phyloP scores from a whole-genome alignment of 2,329 filamentous ascomycete species.

The Elsinoe australis region DNA sequence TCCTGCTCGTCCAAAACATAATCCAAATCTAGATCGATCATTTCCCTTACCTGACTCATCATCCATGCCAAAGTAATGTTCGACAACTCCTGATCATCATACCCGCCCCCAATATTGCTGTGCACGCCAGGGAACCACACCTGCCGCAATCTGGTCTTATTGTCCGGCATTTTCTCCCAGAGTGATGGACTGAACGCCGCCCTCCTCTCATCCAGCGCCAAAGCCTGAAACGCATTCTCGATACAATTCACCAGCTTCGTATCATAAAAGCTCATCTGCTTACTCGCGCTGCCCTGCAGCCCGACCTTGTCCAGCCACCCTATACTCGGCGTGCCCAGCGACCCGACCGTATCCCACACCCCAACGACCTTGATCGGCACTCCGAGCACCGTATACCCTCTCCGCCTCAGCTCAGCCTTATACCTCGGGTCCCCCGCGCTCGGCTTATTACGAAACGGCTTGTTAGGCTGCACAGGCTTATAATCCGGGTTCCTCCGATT shows the following conservation, averaged over 20 bases:
- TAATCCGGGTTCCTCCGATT: conserved; percentile 39
- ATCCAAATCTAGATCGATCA: conserved; percentile 41
- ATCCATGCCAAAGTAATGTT: conserved; percentile 52
- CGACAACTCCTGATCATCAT: conserved; percentile 40
- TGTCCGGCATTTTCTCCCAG: conserved; percentile 38
- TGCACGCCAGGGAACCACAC: conserved; percentile 45
- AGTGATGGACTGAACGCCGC: conserved; percentile 40
- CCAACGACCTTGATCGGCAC: conserved; percentile 37
- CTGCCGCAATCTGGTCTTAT: conserved; percentile 39
- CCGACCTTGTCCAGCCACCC: conserved; percentile 33
- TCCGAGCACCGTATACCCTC: conserved; percentile 29
- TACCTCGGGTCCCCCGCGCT: conserved; percentile 38
- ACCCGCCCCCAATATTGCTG: conserved; percentile 40
- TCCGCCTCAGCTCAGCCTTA: conserved; percentile 33
- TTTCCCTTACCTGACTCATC: conserved; percentile 45
- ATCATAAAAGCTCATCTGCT: conserved; percentile 42
- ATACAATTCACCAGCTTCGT: conserved; percentile 37
- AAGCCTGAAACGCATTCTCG: conserved; percentile 45
- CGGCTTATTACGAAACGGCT: conserved; percentile 42
- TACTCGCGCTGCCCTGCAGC: conserved; percentile 28
- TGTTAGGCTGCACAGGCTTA: conserved; percentile 38
- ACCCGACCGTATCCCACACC: conserved; percentile 40
- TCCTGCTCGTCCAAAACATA: conserved; percentile 43
- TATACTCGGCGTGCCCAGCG: conserved; percentile 41
- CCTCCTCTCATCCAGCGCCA: conserved; percentile 48